Evolutionary conservation across 2,329 filamentous ascomycete genomes (phyloP).

Genomic region (Paecilomyces sp.): DNA sequence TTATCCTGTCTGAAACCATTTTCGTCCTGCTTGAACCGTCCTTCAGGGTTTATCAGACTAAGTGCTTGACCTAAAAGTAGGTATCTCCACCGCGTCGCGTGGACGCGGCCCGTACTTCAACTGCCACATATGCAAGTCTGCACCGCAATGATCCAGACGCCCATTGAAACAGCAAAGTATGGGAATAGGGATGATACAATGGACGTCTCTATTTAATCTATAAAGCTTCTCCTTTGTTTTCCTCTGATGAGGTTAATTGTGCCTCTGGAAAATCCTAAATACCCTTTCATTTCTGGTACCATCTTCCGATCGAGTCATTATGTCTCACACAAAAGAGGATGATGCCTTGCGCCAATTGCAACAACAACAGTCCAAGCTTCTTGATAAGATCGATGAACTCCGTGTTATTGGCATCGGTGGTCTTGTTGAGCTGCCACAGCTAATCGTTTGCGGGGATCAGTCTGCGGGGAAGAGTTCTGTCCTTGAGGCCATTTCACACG

Average conservation of each 20-base stretch:
- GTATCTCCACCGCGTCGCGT: too few relatives aligned
- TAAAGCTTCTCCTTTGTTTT: neutral
- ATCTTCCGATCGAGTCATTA: neutral
- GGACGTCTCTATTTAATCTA: too few relatives aligned
- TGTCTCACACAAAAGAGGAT: neutral
- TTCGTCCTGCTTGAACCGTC: too few relatives aligned
- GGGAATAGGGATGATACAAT: too few relatives aligned
- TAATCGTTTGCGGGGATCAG: neutral
- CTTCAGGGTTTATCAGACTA: too few relatives aligned
- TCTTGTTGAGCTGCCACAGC: neutral
- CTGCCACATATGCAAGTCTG: too few relatives aligned
- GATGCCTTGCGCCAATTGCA: neutral
- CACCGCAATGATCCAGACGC: too few relatives aligned
- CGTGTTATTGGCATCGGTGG: neutral
- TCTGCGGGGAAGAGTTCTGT: neutral
- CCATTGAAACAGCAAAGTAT: too few relatives aligned
- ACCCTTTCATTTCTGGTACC: neutral
- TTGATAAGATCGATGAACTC: neutral
- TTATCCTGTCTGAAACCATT: too few relatives aligned
- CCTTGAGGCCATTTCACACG: neutral
- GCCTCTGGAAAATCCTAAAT: neutral
- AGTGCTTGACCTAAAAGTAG: too few relatives aligned
- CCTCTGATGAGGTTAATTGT: neutral
- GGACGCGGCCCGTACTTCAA: too few relatives aligned
- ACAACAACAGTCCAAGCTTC: neutral